Evolutionary conservation across 768 basidiomycete genomes (phyloP).

Genomic region (Ephemerocybe angulata): DNA sequence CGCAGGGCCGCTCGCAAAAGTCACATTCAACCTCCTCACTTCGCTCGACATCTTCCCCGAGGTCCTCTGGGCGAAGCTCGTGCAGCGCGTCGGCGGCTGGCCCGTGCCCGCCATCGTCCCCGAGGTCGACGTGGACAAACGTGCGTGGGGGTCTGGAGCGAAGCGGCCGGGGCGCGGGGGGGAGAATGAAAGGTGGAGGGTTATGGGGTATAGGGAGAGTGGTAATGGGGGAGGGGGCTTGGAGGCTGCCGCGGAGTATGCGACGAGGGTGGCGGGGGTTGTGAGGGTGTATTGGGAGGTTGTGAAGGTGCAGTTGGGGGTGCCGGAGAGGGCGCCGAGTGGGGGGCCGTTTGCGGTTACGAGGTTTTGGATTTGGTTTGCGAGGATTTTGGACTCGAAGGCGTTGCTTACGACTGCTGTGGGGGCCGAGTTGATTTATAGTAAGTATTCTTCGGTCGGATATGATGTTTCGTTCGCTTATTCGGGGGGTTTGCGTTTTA

Average conservation of each 20-base stretch:
- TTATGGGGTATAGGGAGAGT: conserved; percentile 52
- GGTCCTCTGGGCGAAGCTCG: conserved; percentile 79
- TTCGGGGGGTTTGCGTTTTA: conserved; percentile 11
- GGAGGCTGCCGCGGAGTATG: conserved; percentile 45
- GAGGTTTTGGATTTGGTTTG: conserved; percentile 70
- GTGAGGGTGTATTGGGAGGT: conserved; percentile 87
- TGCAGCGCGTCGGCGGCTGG: conserved; percentile 89
- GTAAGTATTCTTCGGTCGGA: conserved; percentile 36
- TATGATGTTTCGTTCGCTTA: neutral
- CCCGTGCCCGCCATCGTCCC: conserved; percentile 66
- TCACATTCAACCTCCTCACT: conserved; percentile 69
- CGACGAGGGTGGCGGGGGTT: conserved; percentile 67
- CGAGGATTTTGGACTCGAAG: conserved; percentile 53
- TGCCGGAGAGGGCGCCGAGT: neutral
- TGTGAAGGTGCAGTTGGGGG: conserved; percentile 33
- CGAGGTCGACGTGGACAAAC: conserved; percentile 46
- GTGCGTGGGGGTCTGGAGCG: conserved; percentile 34
- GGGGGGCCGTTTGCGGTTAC: conserved; percentile 23
- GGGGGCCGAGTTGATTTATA: conserved; percentile 64
- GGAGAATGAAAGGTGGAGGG: conserved; percentile 40
- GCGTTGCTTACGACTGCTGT: conserved; percentile 53
- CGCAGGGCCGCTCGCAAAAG: conserved; percentile 76
- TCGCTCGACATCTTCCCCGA: conserved; percentile 53
- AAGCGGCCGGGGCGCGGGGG: conserved; percentile 3
- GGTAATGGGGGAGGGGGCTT: conserved; percentile 44